phyloP scores from a whole-genome alignment of 371 early-diverging fungal genomes.

The Mortierella sp. region DNA sequence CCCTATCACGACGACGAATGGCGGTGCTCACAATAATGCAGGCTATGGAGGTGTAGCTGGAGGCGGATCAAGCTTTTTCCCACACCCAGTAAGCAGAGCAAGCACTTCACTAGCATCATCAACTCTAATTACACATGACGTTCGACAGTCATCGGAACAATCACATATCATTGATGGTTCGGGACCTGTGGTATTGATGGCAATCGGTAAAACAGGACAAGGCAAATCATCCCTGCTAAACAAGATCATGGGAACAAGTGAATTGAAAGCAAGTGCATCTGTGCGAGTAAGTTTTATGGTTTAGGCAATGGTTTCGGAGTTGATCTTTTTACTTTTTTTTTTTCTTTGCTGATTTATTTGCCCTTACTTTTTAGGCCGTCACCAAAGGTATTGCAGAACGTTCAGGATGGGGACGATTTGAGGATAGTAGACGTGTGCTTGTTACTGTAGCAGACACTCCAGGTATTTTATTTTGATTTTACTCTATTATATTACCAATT shows the following conservation, averaged over 20 bases:
- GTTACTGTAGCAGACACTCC: slow-evolving; percentile 68
- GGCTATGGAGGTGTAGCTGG: slow-evolving; percentile 4
- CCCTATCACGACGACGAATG: neutral
- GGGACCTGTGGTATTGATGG: slow-evolving; percentile 49
- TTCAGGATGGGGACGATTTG: slow-evolving; percentile 62
- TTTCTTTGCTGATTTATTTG: neutral
- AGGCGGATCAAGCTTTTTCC: slow-evolving; percentile 30
- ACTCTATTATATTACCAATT: neutral
- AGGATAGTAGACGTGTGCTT: slow-evolving; percentile 56
- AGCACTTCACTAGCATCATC: slow-evolving; percentile 31
- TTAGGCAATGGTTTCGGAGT: no score
- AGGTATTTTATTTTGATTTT: slow-evolving; percentile 13
- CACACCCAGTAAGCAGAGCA: slow-evolving; percentile 28
- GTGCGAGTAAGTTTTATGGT: slow-evolving; percentile 57
- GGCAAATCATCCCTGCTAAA: slow-evolving; percentile 67
- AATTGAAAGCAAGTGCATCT: slow-evolving; percentile 62
- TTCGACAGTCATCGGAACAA: slow-evolving; percentile 24
- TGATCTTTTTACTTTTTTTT: neutral
- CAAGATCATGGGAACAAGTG: slow-evolving; percentile 61
- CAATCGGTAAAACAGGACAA: slow-evolving; percentile 56
- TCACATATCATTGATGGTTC: slow-evolving; percentile 52
- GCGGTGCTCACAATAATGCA: neutral
- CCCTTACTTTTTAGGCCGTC: slow-evolving; percentile 51
- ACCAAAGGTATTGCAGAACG: slow-evolving; percentile 64
- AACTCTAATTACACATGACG: slow-evolving; percentile 40